Conservation (phyloP, 2,329 filamentous ascomycete species). For the Pseudogymnoascus sp. region DNA sequence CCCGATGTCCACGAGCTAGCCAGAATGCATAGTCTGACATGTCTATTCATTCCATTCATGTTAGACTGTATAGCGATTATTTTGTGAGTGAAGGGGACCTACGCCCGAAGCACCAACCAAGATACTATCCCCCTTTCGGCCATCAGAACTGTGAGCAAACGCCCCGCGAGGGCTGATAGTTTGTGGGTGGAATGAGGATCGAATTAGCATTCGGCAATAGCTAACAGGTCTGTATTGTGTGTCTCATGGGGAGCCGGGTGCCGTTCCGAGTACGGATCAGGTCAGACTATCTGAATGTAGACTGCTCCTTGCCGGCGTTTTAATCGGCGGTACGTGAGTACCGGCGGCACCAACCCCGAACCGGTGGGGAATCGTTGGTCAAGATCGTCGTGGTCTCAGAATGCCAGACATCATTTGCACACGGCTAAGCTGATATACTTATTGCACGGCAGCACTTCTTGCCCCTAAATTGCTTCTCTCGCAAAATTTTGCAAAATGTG, state of each 20-base stretch:
- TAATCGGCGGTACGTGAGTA: not conserved
- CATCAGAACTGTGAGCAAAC: not conserved
- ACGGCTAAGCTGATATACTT: not conserved
- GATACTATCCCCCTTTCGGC: not conserved
- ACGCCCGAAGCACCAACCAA: not conserved
- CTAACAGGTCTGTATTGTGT: not conserved
- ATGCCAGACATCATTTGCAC: not conserved
- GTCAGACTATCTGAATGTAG: not conserved
- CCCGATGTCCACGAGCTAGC: not conserved
- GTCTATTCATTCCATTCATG: not conserved
- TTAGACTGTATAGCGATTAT: not conserved
- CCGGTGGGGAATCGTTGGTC: not conserved
- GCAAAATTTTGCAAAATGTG: not conserved
- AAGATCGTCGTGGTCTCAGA: conserved; percentile 1
- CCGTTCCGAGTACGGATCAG: not conserved
- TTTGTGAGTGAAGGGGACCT: not conserved
- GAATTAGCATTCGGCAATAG: not conserved
- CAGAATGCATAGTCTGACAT: not conserved
- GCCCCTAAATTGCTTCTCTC: not conserved
- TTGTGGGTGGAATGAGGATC: not conserved
- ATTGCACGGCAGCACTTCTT: not conserved
- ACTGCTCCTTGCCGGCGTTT: not conserved
- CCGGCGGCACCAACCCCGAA: not conserved
- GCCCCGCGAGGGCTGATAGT: not conserved
- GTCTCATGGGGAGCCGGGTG: not conserved